These are phyloP conservation scores for Santalum album DNA, from an alignment of 164 flowering plant genomes.

Conservation along the genomic window DNA sequence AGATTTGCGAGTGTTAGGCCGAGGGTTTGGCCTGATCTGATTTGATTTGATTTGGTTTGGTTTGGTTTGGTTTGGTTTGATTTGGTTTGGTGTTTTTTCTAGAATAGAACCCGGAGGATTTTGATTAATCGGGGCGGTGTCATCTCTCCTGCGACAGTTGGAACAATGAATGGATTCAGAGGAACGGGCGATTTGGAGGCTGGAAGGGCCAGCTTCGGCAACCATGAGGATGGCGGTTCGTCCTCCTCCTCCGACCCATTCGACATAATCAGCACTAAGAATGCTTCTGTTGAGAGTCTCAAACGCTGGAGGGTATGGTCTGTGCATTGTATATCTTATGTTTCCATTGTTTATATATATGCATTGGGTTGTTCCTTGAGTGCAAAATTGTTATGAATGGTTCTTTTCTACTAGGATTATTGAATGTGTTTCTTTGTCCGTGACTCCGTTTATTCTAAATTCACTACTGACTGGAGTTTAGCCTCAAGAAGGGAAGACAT, in stretches of 20 bases:
- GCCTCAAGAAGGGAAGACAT: too few relatives aligned
- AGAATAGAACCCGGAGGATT: too few relatives aligned
- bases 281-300: constrained; percentile 67
- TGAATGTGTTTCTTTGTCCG: neutral
- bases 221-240: constrained; percentile 18
- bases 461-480: too few relatives aligned
- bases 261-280: constrained; percentile 52
- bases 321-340: neutral
- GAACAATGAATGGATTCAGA: constrained; percentile 9
- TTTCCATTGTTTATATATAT: neutral
- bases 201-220: constrained; percentile 14
- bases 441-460: too few relatives aligned
- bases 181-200: constrained; percentile 44
- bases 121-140: too few relatives aligned
- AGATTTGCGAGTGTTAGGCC: too few relatives aligned
- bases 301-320: constrained; percentile 70
- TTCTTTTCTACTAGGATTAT: neutral
- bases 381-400: neutral
- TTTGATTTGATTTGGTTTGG: too few relatives aligned
- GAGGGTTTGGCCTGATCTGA: too few relatives aligned
- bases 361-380: neutral
- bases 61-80: too few relatives aligned
- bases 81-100: too few relatives aligned
- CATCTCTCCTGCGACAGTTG: constrained; percentile 74
- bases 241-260: constrained; percentile 31